Evolutionary conservation across 2,329 filamentous ascomycete species (phyloP).

Genomic region (Lojkania enalia): DNA sequence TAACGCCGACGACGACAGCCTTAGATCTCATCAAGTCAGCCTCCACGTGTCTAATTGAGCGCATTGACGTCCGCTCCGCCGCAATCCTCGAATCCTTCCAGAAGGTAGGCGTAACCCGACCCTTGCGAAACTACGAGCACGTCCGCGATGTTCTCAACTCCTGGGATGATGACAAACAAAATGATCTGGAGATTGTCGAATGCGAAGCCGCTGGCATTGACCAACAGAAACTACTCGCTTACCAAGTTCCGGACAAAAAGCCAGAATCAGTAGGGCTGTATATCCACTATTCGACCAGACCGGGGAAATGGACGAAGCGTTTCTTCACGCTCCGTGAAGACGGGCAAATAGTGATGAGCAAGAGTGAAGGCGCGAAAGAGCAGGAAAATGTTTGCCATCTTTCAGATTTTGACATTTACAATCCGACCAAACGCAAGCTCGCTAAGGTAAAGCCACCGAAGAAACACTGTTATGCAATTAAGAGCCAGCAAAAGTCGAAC

Average conservation of each 20-base stretch:
- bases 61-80: slow-evolving; percentile 66
- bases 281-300: slow-evolving; percentile 78
- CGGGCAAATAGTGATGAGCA: slow-evolving; percentile 72
- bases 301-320: slow-evolving; percentile 87
- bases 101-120: slow-evolving; percentile 76
- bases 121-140: slow-evolving; percentile 81
- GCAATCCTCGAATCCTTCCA: slow-evolving; percentile 78
- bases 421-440: slow-evolving; percentile 68
- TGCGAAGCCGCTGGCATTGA: slow-evolving; percentile 58
- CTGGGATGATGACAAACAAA: slow-evolving; percentile 82
- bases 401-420: slow-evolving; percentile 91
- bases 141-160: slow-evolving; percentile 89
- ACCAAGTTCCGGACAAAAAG: slow-evolving; percentile 64
- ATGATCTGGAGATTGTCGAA: slow-evolving; percentile 70
- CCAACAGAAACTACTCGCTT: slow-evolving; percentile 65
- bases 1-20: slow-evolving; percentile 74
- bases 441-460: slow-evolving; percentile 81
- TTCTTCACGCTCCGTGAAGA: slow-evolving; percentile 72
- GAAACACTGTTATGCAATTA: slow-evolving; percentile 82
- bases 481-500: slow-evolving; percentile 85
- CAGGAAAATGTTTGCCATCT: slow-evolving; percentile 75
- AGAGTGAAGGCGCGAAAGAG: slow-evolving; percentile 71
- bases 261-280: slow-evolving; percentile 70
- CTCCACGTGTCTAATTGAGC: slow-evolving; percentile 63
- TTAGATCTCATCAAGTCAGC: slow-evolving; percentile 72